These are phyloP conservation scores for Tremella fuciformis DNA, from an alignment of 768 basidiomycete genomes.

Conservation along the genomic window DNA sequence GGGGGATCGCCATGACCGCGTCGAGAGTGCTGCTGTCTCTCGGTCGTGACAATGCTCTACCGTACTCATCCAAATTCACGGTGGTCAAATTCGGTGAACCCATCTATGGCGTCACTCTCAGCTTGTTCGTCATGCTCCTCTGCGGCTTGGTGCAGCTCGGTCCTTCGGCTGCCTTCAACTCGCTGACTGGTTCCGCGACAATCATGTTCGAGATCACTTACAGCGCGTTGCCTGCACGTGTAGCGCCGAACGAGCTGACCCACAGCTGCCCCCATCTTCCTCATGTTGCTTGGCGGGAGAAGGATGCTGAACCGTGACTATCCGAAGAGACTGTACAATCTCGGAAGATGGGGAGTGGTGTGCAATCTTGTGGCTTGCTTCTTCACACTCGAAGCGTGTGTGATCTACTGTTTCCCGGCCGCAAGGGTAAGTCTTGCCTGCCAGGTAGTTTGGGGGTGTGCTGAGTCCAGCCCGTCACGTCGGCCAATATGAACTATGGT, in stretches of 20 bases:
- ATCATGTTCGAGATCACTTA: constrained; percentile 25
- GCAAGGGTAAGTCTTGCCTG: constrained; percentile 8
- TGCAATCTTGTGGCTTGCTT: constrained; percentile 23
- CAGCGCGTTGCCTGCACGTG: constrained; percentile 8
- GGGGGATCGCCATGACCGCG: constrained; percentile 20
- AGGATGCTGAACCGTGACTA: constrained; percentile 13
- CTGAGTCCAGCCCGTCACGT: too few relatives aligned
- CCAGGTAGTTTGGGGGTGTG: too few relatives aligned
- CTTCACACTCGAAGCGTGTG: constrained; percentile 19
- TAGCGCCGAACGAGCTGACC: background rate
- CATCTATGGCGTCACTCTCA: constrained; percentile 19
- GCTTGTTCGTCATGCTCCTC: constrained; percentile 16
- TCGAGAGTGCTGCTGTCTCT: constrained; percentile 16
- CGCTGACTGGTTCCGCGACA: constrained; percentile 17
- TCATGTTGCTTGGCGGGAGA: constrained; percentile 27
- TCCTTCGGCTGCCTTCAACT: constrained; percentile 23
- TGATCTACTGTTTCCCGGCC: constrained; percentile 27
- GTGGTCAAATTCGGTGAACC: constrained; percentile 20
- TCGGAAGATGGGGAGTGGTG: constrained; percentile 21
- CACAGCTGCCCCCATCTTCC: constrained; percentile 15
- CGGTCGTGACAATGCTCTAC: constrained; percentile 20
- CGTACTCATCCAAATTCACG: constrained; percentile 3
- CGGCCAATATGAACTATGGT: too few relatives aligned
- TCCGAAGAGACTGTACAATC: constrained; percentile 17
- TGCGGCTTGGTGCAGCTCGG: constrained; percentile 22